A percentile compares a stretch with the other conserved stretches of the same genome.
These are phyloP conservation scores for Drechslerella stenobrocha DNA, from an alignment of 2,329 filamentous ascomycete genomes.

Conservation along the genomic window DNA sequence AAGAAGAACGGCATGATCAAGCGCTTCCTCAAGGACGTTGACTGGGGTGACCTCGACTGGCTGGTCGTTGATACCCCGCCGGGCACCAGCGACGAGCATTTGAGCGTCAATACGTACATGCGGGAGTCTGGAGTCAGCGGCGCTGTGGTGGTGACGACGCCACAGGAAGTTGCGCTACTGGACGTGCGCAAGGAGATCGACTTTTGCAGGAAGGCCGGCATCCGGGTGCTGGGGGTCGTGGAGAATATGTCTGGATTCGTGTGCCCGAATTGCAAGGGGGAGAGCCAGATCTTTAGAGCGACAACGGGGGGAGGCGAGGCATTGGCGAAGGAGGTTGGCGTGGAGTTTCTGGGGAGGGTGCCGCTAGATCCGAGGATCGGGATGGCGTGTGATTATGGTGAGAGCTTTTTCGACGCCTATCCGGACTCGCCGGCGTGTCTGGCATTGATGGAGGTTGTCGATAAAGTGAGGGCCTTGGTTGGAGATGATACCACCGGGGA, in stretches of 20 bases:
- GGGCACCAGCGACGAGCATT: conserved; percentile 90
- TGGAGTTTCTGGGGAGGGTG: conserved; percentile 86
- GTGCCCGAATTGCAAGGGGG: conserved; percentile 75
- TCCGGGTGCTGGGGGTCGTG: conserved; percentile 81
- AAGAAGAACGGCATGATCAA: conserved; percentile 99
- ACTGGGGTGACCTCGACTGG: conserved; percentile 95
- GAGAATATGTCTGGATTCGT: conserved; percentile 99
- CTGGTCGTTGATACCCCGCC: conserved; percentile 93
- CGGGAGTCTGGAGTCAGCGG: conserved; percentile 91
- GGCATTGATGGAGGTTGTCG: conserved; percentile 72
- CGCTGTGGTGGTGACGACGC: conserved; percentile 89
- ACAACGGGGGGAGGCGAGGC: conserved; percentile 84
- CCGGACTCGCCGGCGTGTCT: conserved; percentile 87
- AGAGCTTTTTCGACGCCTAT: conserved; percentile 94
- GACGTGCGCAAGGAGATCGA: conserved; percentile 98
- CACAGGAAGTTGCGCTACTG: conserved; percentile 87
- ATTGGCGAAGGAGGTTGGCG: conserved; percentile 80
- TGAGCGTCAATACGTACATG: conserved; percentile 88
- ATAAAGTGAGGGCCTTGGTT: conserved; percentile 68
- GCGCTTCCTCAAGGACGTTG: conserved; percentile 95
- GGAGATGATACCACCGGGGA: conserved; percentile 57
- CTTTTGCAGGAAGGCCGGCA: conserved; percentile 93
- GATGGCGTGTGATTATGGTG: conserved; percentile 94
- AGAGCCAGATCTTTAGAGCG: conserved; percentile 77
- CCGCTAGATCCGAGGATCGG: conserved; percentile 91